These are phyloP conservation scores for Melanogaster broomeanus DNA, from an alignment of 768 basidiomycete species.

Conservation along the genomic window DNA sequence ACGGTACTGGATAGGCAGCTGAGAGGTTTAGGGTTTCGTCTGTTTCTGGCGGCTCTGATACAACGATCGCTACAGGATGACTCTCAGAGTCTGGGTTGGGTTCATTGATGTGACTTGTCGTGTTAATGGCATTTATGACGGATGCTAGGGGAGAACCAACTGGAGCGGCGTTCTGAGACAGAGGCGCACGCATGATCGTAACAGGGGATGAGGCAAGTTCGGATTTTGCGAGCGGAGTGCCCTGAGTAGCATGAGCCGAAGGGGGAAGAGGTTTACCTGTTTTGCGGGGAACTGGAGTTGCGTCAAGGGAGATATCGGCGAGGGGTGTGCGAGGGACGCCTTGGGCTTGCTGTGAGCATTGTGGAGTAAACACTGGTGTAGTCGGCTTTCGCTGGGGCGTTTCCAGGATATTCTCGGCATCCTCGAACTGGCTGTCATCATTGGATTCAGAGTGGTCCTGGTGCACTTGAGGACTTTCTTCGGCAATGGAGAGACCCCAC, in stretches of 20 bases:
- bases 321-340: conserved; percentile 5
- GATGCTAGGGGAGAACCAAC: conserved; percentile 27
- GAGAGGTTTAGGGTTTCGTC: neutral
- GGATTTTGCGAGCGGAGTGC: neutral
- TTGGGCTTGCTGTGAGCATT: neutral
- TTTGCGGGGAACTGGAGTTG: conserved; percentile 15
- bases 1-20: conserved; percentile 1
- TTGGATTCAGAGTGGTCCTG: neutral
- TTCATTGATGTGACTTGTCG: conserved; percentile 3
- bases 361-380: conserved; percentile 3
- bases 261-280: neutral
- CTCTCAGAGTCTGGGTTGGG: neutral
- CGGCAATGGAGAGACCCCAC: conserved; percentile 7
- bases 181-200: conserved; percentile 3
- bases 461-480: neutral
- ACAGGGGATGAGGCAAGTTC: neutral
- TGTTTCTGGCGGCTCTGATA: conserved; percentile 3
- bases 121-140: conserved; percentile 32
- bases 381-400: neutral
- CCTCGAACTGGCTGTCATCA: conserved; percentile 1
- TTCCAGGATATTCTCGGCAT: neutral
- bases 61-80: neutral
- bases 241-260: neutral
- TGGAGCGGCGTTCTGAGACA: conserved; percentile 11
- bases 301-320: conserved; percentile 12